Base-by-base conservation (phyloP, 2,329 filamentous ascomycete species). In the Exserohilum rostratum region DNA sequence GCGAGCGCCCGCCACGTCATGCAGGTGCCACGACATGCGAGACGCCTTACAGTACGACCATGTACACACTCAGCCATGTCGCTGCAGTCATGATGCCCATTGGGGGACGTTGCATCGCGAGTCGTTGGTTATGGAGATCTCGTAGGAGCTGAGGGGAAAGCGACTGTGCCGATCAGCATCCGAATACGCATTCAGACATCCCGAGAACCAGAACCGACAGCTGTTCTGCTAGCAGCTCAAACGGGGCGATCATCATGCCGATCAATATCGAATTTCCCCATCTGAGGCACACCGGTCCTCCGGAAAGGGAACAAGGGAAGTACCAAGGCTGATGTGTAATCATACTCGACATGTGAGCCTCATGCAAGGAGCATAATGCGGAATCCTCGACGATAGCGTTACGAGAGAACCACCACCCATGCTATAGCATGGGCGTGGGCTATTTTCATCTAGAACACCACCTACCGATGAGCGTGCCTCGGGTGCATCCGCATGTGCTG, bases 1-100 rank as follows among this genome's bases (percentile, higher is more conserved):
- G 52, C 52, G 35, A 55, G 43, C 48, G 46, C 43, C 40, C 43
- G 45, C 37, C 45, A 58, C 57, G 49, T 55, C 54, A 56, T 53
- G 44, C 38, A 20, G 33, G 40, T 27, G 37, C 20, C 20, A 33
- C 33, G 43, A 25, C 25, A 31, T 51, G 40, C 42, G 27, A 43
- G 52, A 44, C 43, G 48, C 37, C 47, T 52, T 40, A 38, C 37
- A 34, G 20, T 31, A 35, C 49, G 46, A 44, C n/a, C 22, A 25
- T 25, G 22, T 47, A 33, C 46, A 33, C 42, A 51, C 46, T 39
- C 42, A 51, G 35, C 47, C 47, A 46, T 51, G 22, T 46, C 37
- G 44, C 42, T 35, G 42, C 53, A 52, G 25, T 33, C 18, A 29
- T 20, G 33, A 31, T 35, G 15, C 18, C 15, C 6, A 43, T 13